phyloP scores from a whole-genome alignment of 352 stramenopile species.

The Phytophthora lateralis region DNA sequence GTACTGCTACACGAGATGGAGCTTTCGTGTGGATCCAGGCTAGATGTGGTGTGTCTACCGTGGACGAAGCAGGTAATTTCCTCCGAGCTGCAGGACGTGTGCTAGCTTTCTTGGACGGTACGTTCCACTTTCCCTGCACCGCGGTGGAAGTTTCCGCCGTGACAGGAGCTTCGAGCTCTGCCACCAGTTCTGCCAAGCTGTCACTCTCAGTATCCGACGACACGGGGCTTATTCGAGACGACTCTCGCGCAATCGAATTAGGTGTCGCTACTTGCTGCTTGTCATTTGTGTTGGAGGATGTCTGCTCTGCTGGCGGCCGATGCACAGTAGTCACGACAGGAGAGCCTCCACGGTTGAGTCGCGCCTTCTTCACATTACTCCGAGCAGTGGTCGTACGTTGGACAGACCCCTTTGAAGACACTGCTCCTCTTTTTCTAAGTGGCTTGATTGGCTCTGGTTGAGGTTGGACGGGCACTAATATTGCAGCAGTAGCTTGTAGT shows the following conservation, averaged over 20 bases:
- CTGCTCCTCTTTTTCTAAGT: slow-evolving; percentile 1
- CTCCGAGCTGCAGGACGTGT: slow-evolving; percentile 4
- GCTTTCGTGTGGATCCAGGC: neutral
- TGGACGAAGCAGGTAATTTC: slow-evolving; percentile 5
- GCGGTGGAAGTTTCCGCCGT: neutral
- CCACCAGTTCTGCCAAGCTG: slow-evolving; percentile 48
- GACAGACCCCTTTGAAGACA: slow-evolving; percentile 10
- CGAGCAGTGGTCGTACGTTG: slow-evolving; percentile 7
- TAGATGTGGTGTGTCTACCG: neutral
- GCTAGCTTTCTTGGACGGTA: neutral
- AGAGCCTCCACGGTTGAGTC: slow-evolving; percentile 6
- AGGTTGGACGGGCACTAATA: slow-evolving; percentile 2
- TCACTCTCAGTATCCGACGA: slow-evolving; percentile 55
- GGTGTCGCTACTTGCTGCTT: slow-evolving; percentile 9
- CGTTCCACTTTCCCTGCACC: neutral
- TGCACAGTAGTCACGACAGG: neutral
- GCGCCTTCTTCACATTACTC: slow-evolving; percentile 20
- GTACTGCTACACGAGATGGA: neutral
- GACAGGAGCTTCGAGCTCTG: slow-evolving; percentile 40
- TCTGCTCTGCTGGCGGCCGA: slow-evolving; percentile 4
- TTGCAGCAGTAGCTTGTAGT: slow-evolving; percentile 17
- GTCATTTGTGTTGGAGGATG: neutral
- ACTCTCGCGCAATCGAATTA: slow-evolving; percentile 8
- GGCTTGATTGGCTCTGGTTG: slow-evolving; percentile 7
- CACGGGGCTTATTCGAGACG: slow-evolving; percentile 18